phyloP scores from a whole-genome alignment of 1,284 basidiomycete genomes.

The Boletellus sp. region DNA sequence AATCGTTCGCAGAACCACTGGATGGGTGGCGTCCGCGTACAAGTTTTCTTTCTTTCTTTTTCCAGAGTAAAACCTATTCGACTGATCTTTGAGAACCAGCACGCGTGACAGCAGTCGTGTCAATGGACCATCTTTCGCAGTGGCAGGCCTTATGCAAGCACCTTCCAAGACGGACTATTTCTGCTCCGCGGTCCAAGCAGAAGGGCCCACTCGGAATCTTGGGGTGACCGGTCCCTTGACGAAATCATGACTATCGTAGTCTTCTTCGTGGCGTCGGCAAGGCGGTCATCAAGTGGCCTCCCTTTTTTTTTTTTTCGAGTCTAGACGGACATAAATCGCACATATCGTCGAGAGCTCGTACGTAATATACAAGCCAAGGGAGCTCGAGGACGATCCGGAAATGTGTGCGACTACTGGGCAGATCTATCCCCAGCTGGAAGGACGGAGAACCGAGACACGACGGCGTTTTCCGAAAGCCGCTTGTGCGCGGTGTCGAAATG shows the following conservation, averaged over 20 bases:
- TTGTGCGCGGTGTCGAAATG: no score
- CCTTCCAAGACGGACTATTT: not conserved
- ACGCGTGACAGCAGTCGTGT: conserved; percentile 41
- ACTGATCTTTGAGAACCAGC: not conserved
- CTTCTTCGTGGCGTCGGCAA: conserved; percentile 4
- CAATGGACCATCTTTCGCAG: conserved; percentile 43
- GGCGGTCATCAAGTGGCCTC: conserved; percentile 3
- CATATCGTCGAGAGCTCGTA: not conserved
- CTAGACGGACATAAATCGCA: conserved; percentile 4
- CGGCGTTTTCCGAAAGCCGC: no score
- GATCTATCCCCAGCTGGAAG: no score
- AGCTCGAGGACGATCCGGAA: not conserved
- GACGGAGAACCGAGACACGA: no score
- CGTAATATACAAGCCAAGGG: conserved; percentile 4
- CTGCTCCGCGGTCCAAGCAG: not conserved
- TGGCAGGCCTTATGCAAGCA: not conserved
- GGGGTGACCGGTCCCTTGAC: not conserved
- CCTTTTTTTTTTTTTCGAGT: not conserved
- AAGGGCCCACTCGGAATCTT: not conserved
- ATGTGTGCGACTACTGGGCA: no score
- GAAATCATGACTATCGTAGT: not conserved
- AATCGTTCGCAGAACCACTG: not conserved
- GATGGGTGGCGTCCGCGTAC: not conserved
- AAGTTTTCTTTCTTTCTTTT: not conserved
- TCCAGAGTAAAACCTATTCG: not conserved